These are phyloP conservation scores for Yarrowia yakushimensis DNA, from an alignment of 805 yeast species.

Conservation along the genomic window DNA sequence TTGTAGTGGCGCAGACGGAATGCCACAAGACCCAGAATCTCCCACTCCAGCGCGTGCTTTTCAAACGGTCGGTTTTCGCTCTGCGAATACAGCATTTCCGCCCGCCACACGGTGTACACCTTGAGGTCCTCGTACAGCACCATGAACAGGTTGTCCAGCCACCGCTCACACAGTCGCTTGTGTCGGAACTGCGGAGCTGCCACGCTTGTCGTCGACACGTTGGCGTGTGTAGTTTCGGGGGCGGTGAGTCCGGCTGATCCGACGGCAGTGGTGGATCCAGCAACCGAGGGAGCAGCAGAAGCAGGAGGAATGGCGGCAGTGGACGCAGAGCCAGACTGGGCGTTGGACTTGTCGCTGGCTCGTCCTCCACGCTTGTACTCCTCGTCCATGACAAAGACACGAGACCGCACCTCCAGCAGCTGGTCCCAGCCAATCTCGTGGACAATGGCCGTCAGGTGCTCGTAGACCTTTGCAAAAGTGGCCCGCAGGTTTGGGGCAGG, in stretches of 20 bases:
- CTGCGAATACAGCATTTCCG: slow-evolving; percentile 82
- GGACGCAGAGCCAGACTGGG: background rate
- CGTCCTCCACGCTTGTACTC: slow-evolving; percentile 49
- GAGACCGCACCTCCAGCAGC: slow-evolving; percentile 59
- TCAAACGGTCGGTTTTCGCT: slow-evolving; percentile 78
- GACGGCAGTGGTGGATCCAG: background rate
- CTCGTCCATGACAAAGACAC: slow-evolving; percentile 76
- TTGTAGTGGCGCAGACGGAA: slow-evolving; percentile 77
- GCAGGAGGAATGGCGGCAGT: slow-evolving; percentile 11
- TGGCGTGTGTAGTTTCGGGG: slow-evolving; percentile 5
- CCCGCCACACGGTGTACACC: slow-evolving; percentile 87
- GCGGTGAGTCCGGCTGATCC: background rate
- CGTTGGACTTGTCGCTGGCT: slow-evolving; percentile 11
- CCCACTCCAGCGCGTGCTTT: slow-evolving; percentile 87
- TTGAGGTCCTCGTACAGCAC: slow-evolving; percentile 63
- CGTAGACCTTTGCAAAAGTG: slow-evolving; percentile 60
- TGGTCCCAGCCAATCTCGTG: slow-evolving; percentile 80
- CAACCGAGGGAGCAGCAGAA: background rate
- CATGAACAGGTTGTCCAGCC: slow-evolving; percentile 75
- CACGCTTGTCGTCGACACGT: background rate
- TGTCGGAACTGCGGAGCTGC: slow-evolving; percentile 33
- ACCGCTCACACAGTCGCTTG: slow-evolving; percentile 66
- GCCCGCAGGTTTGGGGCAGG: slow-evolving; percentile 52
- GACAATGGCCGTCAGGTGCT: slow-evolving; percentile 63
- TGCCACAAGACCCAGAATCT: slow-evolving; percentile 81